Conservation (phyloP, 257 asterid genomes). For the Nicotiana otophora region DNA sequence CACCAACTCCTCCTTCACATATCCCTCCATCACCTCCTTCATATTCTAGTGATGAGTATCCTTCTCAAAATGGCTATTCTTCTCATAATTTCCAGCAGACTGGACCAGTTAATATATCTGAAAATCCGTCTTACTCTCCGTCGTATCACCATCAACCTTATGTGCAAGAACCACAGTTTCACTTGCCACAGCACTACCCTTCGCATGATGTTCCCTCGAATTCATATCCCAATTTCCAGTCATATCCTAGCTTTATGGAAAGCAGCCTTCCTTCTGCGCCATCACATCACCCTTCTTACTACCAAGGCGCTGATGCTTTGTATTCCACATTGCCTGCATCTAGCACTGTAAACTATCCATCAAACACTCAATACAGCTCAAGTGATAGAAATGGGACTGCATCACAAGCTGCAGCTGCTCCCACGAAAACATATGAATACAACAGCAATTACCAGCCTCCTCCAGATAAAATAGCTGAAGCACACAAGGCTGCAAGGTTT, state of each 20-base stretch:
- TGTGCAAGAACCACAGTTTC: conserved; percentile 38
- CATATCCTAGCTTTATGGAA: conserved; percentile 73
- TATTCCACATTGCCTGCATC: conserved; percentile 40
- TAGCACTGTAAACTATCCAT: conserved; percentile 30
- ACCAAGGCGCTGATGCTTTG: conserved; percentile 55
- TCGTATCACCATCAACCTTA: conserved; percentile 46
- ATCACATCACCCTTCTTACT: conserved; percentile 55
- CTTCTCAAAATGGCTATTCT: conserved; percentile 18
- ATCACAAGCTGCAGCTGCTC: conserved; percentile 38
- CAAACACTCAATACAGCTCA: conserved; percentile 41
- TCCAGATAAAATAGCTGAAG: conserved; percentile 80
- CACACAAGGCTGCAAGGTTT: conserved; percentile 93
- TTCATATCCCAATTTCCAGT: conserved; percentile 58
- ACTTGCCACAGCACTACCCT: conserved; percentile 50
- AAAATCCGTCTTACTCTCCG: conserved; percentile 39
- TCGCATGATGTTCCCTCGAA: conserved; percentile 39
- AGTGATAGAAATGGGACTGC: conserved; percentile 36
- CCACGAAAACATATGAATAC: conserved; percentile 40
- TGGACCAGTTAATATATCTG: conserved; percentile 40
- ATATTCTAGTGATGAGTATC: conserved; percentile 20
- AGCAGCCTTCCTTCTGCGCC: conserved; percentile 72
- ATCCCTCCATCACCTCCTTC: conserved; percentile 24
- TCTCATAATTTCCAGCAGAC: conserved; percentile 31
- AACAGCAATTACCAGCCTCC: conserved; percentile 80
- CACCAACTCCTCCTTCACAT: conserved; percentile 34